Base-by-base conservation (phyloP, 1,284 basidiomycete genomes). In the Coniferiporia weirii region DNA sequence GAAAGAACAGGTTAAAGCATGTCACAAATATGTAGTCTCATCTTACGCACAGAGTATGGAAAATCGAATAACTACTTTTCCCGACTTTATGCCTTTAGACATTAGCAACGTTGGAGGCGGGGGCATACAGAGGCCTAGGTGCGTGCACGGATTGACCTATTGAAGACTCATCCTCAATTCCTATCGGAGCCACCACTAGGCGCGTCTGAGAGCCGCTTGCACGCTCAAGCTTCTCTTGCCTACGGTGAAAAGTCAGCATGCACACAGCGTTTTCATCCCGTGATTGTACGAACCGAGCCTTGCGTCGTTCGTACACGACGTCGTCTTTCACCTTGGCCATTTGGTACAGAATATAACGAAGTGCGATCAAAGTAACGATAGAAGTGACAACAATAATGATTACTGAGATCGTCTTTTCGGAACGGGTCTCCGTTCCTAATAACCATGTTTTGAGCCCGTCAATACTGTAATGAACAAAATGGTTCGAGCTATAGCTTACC, bases 261-360 rank as follows among this genome's bases (percentile, higher is more conserved):
- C 15, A 40, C 12, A 40, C 12, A 40, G 15, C 9, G 3, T 9
- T 40, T 12, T 9, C 38, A 2, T 4, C 38, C 3, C 9, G 38
- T 40, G 8, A 12, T 12, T 3, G 38, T 12, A 72, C 76, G 63
- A 60, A 84, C 81, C 84, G 76, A 22, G 81, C 84, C 72, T 83
- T 91, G 59, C 92, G 81, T 49, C 87, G 78, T 43, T 81, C 80
- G 58, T 90, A 84, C 67, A 95, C 86, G 7, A 96, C 83, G 1
- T 74, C 69, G 0, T 88, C 82, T 65, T 93, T 89, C 27, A 83
- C 87, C 65, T 81, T 76, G 67, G 87, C 83, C 84, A 96, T 93
- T 71, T 85, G 72, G 55, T 71, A 75, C 66, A 83, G 84, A 66
- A 96, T 89, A 70, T 89, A 96, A 85, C 90, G 94, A 73, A 91